A percentile compares a stretch with the other conserved stretches of the same genome.
Conservation (phyloP, 1,284 basidiomycete species). For the Pyrrhoderma noxium region DNA sequence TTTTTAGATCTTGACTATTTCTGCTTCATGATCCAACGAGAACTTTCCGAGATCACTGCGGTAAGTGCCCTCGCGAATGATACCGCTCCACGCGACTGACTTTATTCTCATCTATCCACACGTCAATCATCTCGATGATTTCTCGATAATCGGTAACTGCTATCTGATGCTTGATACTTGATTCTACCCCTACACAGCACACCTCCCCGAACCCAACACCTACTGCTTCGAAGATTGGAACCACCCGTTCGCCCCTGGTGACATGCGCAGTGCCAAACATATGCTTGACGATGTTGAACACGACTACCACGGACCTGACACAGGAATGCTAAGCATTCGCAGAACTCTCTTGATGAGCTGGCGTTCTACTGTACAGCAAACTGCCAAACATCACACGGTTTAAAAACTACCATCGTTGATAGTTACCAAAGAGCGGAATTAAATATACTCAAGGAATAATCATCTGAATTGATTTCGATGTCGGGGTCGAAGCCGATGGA, state of each 20-base stretch:
- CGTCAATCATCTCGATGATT: too few relatives aligned
- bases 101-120: too few relatives aligned
- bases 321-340: constrained; percentile 43
- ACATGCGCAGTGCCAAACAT: constrained; percentile 48
- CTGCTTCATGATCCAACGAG: constrained; percentile 53
- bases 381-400: not conserved
- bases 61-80: too few relatives aligned
- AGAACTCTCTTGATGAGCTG: constrained; percentile 49
- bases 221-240: constrained; percentile 52
- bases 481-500: too few relatives aligned
- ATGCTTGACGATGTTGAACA: constrained; percentile 34
- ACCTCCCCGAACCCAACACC: constrained; percentile 40
- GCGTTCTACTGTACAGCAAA: constrained; percentile 30
- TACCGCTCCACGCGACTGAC: not conserved
- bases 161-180: constrained; percentile 2
- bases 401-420: too few relatives aligned
- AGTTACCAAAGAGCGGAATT: too few relatives aligned
- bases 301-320: constrained; percentile 30
- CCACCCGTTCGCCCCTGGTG: constrained; percentile 59
- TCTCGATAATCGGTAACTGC: not conserved
- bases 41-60: constrained; percentile 62
- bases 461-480: too few relatives aligned
- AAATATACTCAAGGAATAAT: too few relatives aligned
- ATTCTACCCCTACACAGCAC: constrained; percentile 43
- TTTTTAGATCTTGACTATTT: constrained; percentile 52